These are phyloP conservation scores for Oryza meridionalis DNA, from an alignment of 176 grass and related monocot genomes.

Conservation along the genomic window DNA sequence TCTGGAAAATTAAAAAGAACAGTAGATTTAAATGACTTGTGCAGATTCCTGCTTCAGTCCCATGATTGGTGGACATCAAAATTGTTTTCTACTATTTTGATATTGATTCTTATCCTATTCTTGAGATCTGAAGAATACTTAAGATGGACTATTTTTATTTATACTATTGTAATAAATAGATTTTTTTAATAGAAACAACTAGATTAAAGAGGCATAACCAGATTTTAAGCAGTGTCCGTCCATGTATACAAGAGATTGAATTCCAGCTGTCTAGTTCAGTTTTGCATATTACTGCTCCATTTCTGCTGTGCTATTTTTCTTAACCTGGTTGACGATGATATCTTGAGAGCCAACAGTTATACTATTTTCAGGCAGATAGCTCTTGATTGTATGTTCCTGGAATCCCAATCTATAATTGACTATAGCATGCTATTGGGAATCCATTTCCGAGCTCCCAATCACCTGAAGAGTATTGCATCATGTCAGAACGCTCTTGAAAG, in stretches of 20 bases:
- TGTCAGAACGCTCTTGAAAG: constrained; percentile 46
- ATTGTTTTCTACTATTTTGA: background rate
- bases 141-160: background rate
- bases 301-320: background rate
- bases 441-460: constrained; percentile 89
- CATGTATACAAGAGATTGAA: constrained; percentile 5
- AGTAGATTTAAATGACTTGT: background rate
- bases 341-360: background rate
- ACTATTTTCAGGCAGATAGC: constrained; percentile 84
- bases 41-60: constrained; percentile 6
- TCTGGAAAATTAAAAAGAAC: constrained; percentile 1
- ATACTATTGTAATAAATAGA: background rate
- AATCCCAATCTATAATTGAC: constrained; percentile 96
- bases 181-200: background rate
- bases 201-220: background rate
- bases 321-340: background rate
- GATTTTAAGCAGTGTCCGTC: background rate
- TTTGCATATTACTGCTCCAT: background rate
- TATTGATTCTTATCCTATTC: background rate
- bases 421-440: constrained; percentile 98
- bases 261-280: constrained; percentile 7
- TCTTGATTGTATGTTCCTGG: constrained; percentile 93
- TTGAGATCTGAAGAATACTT: background rate
- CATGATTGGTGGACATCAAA: background rate
- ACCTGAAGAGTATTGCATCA: constrained; percentile 66